Conservation (phyloP, 305 asterid genomes). For the Fraxinus albicans region DNA sequence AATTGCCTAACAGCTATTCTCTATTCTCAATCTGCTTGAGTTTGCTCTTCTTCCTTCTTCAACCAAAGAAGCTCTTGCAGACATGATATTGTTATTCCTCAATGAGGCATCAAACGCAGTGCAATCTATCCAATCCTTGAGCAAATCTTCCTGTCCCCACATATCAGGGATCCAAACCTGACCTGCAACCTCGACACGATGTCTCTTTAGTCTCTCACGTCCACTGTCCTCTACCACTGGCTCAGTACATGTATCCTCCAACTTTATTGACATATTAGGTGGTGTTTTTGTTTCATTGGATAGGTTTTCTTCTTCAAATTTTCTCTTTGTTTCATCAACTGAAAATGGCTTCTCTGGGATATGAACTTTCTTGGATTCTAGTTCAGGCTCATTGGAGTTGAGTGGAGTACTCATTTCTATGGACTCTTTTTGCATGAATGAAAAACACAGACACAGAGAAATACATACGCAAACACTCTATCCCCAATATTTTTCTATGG, state of each 20-base stretch:
- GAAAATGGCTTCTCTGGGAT: conserved; percentile 1
- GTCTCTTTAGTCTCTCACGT: conserved; percentile 64
- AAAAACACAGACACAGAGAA: neutral
- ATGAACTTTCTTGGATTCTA: neutral
- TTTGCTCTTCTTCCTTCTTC: conserved; percentile 42
- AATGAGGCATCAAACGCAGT: conserved; percentile 47
- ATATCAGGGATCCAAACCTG: conserved; percentile 65
- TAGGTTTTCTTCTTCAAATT: neutral
- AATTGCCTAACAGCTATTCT: conserved; percentile 18
- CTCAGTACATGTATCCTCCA: neutral
- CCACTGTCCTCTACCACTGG: conserved; percentile 29
- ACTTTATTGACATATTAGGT: neutral
- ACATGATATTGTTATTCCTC: conserved; percentile 37
- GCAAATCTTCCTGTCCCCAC: conserved; percentile 65
- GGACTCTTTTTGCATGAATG: conserved; percentile 16
- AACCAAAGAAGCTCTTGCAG: conserved; percentile 57
- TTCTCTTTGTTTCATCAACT: neutral
- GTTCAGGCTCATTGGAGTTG: neutral
- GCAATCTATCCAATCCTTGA: conserved; percentile 67
- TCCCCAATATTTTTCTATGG: neutral
- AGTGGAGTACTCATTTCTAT: conserved; percentile 24
- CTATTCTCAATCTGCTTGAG: conserved; percentile 28
- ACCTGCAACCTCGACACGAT: conserved; percentile 61
- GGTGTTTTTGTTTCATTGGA: neutral
- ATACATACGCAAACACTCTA: neutral